Percentiles rank a stretch among this genome's conserved stretches.
phyloP scores from a whole-genome alignment of 1,139 yeast genomes.

The Geotrichum macrosporum region DNA sequence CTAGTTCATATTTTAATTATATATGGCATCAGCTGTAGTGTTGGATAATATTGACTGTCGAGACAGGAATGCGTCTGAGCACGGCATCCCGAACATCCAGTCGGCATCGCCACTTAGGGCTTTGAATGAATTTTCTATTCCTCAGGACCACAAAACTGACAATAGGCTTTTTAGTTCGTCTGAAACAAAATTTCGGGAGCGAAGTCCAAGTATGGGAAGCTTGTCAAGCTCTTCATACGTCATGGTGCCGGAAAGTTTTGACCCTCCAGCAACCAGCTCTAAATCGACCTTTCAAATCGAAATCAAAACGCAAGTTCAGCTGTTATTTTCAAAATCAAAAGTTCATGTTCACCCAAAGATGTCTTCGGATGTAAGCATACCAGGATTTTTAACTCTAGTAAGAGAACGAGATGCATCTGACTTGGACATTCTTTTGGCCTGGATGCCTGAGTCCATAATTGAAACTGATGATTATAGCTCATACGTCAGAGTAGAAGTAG shows the following conservation, averaged over 20 bases:
- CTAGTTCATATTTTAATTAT: not conserved
- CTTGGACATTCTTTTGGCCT: conserved; percentile 61
- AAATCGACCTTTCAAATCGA: no score
- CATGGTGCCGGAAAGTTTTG: no score
- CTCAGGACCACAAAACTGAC: no score
- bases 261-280: no score
- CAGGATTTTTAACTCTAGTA: conserved; percentile 68
- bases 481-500: conserved; percentile 54
- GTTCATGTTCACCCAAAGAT: conserved; percentile 80
- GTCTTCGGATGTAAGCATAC: conserved; percentile 65
- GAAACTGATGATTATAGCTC: conserved; percentile 47
- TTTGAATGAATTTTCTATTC: no score
- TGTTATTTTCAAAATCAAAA: conserved; percentile 41
- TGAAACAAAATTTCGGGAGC: no score
- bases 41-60: not conserved
- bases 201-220: not conserved
- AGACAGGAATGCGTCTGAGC: not conserved
- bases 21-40: conserved; percentile 2
- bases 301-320: conserved; percentile 29
- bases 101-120: conserved; percentile 11
- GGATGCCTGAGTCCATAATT: conserved; percentile 64
- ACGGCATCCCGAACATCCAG: not conserved
- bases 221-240: conserved; percentile 5
- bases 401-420: conserved; percentile 50
- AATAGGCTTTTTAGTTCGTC: no score